A percentile compares a stretch with the other conserved stretches of the same genome.
phyloP scores from a whole-genome alignment of 306 rosid species.

The Boehmeria nivea region DNA sequence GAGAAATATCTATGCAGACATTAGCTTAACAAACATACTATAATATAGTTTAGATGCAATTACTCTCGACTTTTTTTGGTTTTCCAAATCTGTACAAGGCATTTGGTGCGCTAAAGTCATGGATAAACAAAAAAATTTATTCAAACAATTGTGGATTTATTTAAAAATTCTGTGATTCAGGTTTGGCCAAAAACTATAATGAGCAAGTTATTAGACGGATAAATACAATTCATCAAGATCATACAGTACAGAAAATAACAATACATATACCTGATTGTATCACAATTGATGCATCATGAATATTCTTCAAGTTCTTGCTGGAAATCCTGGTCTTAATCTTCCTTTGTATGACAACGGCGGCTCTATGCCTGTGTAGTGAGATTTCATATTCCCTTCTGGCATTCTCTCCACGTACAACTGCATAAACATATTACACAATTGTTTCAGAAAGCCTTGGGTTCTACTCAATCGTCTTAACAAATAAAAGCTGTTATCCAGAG shows the following conservation, averaged over 20 bases:
- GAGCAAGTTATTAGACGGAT: not conserved
- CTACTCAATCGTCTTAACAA: slow-evolving; percentile 18
- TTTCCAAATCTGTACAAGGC: too few relatives aligned
- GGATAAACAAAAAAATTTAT: too few relatives aligned
- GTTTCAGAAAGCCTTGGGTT: slow-evolving; percentile 9
- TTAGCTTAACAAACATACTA: too few relatives aligned
- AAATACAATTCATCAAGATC: not conserved
- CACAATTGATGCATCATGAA: slow-evolving; percentile 53
- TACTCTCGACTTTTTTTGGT: too few relatives aligned
- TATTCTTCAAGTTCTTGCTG: slow-evolving; percentile 41
- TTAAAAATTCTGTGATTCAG: too few relatives aligned
- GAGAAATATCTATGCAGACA: too few relatives aligned
- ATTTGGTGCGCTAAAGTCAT: too few relatives aligned
- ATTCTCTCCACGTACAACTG: slow-evolving; percentile 77
- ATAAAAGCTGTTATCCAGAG: slow-evolving; percentile 24
- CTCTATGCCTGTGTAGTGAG: slow-evolving; percentile 60
- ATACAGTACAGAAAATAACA: slow-evolving; percentile 2
- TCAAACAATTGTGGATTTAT: too few relatives aligned
- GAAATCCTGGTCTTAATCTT: slow-evolving; percentile 45
- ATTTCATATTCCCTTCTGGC: slow-evolving; percentile 59
- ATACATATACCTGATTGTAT: slow-evolving; percentile 61
- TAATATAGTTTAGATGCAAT: too few relatives aligned
- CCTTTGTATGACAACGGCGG: slow-evolving; percentile 71
- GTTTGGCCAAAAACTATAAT: not conserved
- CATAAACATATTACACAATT: too few relatives aligned